Evolutionary conservation across 2,329 filamentous ascomycete genomes (phyloP).

Genomic region (Fusarium musae): DNA sequence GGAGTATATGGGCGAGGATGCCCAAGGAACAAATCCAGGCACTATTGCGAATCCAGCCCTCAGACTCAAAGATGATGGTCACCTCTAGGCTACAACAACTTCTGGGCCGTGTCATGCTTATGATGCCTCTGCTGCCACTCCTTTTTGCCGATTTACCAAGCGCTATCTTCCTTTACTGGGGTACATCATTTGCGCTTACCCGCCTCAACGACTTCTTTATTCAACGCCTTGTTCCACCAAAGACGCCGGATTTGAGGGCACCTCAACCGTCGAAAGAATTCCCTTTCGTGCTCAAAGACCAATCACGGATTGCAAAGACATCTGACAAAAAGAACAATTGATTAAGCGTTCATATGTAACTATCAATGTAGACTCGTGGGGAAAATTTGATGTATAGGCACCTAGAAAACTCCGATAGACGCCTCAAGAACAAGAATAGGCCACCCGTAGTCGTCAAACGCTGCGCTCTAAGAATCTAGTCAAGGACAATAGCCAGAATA

Average conservation of each 20-base stretch:
- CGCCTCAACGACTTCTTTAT: conserved; percentile 50
- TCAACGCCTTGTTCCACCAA: conserved; percentile 34
- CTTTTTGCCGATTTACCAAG: conserved; percentile 51
- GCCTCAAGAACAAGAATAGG: conserved; percentile 34
- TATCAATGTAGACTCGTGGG: conserved; percentile 36
- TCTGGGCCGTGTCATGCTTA: conserved; percentile 47
- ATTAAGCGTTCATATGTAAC: conserved; percentile 37
- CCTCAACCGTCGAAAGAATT: conserved; percentile 12
- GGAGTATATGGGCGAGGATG: conserved; percentile 46
- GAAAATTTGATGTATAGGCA: conserved; percentile 29
- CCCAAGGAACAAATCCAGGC: conserved; percentile 43
- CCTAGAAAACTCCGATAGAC: conserved; percentile 43
- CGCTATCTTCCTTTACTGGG: conserved; percentile 56
- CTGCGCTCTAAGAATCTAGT: conserved; percentile 56
- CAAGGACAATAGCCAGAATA: conserved; percentile 84
- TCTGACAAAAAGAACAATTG: background rate
- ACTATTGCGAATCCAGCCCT: conserved; percentile 39
- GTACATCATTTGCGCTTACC: conserved; percentile 50
- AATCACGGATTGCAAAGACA: background rate
- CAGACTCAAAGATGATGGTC: conserved; percentile 24
- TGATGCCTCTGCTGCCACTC: conserved; percentile 50
- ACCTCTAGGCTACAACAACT: conserved; percentile 41
- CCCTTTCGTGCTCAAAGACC: conserved; percentile 39
- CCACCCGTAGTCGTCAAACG: conserved; percentile 21
- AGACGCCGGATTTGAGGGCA: conserved; percentile 26